Percentiles rank a stretch among this genome's conserved stretches.
Conservation (phyloP, 2,329 filamentous ascomycete genomes). For the Sclerotinia spermophila region DNA sequence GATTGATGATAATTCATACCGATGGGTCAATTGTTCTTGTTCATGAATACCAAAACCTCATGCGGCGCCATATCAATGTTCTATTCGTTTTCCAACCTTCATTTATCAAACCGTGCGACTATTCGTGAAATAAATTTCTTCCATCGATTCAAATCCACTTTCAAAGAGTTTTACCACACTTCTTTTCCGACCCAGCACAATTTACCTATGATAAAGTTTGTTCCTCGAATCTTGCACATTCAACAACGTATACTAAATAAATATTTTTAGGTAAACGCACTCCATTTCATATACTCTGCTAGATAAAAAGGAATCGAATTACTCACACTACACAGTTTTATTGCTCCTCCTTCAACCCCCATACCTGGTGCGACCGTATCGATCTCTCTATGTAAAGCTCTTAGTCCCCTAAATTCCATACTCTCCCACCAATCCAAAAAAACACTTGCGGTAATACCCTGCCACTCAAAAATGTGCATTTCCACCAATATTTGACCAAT, state of each 20-base stretch:
- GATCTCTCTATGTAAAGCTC: conserved; percentile 32
- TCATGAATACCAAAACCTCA: neutral
- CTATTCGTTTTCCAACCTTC: neutral
- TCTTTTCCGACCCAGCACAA: neutral
- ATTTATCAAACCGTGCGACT: neutral
- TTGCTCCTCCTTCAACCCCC: conserved; percentile 23
- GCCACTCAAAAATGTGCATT: conserved; percentile 28
- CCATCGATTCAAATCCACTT: neutral
- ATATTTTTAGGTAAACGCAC: neutral
- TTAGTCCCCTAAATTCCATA: conserved; percentile 33
- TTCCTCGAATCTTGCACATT: conserved; percentile 7
- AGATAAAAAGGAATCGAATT: conserved; percentile 3
- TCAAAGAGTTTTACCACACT: neutral
- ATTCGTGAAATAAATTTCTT: too few species aligned
- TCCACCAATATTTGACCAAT: conserved; percentile 33
- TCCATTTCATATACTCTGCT: too few species aligned
- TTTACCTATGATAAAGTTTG: conserved; percentile 3
- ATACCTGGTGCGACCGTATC: conserved; percentile 31
- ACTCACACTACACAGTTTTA: conserved; percentile 28
- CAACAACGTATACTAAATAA: neutral
- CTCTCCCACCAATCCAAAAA: conserved; percentile 36
- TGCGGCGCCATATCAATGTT: neutral
- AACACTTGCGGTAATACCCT: conserved; percentile 23
- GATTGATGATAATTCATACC: neutral
- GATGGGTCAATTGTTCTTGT: neutral